Evolutionary conservation across 441 rosid species (phyloP).

Genomic region (Corymbia citriodora): DNA sequence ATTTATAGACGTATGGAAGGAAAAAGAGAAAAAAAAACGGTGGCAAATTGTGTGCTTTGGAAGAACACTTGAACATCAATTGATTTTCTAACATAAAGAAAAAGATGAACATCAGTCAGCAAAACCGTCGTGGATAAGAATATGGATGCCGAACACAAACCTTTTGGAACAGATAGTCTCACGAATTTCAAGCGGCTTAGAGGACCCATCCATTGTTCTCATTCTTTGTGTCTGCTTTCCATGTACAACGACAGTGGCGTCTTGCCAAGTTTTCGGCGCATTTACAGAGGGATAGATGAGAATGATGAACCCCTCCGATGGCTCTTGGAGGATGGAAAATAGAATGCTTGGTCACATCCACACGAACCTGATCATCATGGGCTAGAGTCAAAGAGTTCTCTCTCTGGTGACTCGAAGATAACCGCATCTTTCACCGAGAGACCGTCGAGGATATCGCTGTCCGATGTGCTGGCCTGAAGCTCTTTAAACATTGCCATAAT

Average conservation of each 20-base stretch:
- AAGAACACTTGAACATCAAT: constrained; percentile 12
- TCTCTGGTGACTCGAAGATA: constrained; percentile 58
- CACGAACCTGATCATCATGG: constrained; percentile 5
- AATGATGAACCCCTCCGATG: background rate
- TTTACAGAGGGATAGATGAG: background rate
- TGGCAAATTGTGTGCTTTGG: background rate
- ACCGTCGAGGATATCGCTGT: constrained; percentile 65
- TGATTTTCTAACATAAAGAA: background rate
- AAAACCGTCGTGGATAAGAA: constrained; percentile 30
- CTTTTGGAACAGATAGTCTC: background rate
- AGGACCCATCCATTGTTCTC: background rate
- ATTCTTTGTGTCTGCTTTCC: background rate
- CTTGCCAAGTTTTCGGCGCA: background rate
- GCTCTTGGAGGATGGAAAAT: background rate
- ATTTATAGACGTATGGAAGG: constrained; percentile 14
- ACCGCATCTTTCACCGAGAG: constrained; percentile 58
- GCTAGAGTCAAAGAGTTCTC: constrained; percentile 15
- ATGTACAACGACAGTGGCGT: background rate
- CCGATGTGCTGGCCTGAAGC: constrained; percentile 68
- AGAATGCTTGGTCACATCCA: background rate
- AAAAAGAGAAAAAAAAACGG: background rate
- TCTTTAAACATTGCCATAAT: constrained; percentile 96
- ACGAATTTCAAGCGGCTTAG: background rate
- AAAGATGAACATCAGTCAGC: constrained; percentile 19
- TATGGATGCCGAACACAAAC: background rate